phyloP scores from a whole-genome alignment of 495 filamentous ascomycete genomes.

The Clohesyomyces aquaticus region DNA sequence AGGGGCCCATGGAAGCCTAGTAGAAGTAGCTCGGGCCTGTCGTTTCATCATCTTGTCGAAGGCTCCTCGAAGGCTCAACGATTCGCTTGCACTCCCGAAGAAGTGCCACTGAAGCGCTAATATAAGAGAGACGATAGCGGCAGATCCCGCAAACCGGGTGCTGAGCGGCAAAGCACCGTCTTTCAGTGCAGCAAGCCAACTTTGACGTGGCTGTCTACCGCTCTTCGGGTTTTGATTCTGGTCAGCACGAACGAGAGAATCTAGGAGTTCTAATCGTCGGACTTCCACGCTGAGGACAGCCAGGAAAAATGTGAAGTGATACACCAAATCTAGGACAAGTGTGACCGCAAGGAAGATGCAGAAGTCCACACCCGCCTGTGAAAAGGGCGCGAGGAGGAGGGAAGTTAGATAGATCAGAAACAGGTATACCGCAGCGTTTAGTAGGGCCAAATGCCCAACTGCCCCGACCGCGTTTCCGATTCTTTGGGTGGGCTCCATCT shows the following conservation, averaged over 20 bases:
- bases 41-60: slow-evolving; percentile 24
- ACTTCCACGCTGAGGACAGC: slow-evolving; percentile 76
- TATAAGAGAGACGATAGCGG: slow-evolving; percentile 64
- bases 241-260: slow-evolving; percentile 52
- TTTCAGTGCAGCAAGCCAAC: slow-evolving; percentile 56
- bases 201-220: slow-evolving; percentile 46
- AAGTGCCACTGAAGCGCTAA: slow-evolving; percentile 69
- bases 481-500: slow-evolving; percentile 60
- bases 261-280: slow-evolving; percentile 66
- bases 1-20: slow-evolving; percentile 16
- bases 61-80: slow-evolving; percentile 48
- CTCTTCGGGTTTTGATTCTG: slow-evolving; percentile 28
- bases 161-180: slow-evolving; percentile 58
- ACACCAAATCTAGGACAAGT: slow-evolving; percentile 69
- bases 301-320: slow-evolving; percentile 72
- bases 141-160: slow-evolving; percentile 63
- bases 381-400: slow-evolving; percentile 59
- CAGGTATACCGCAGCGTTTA: slow-evolving; percentile 63
- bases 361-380: slow-evolving; percentile 66
- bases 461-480: slow-evolving; percentile 70
- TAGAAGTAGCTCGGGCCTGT: background rate
- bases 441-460: slow-evolving; percentile 66
- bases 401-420: slow-evolving; percentile 61
- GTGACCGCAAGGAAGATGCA: slow-evolving; percentile 72
- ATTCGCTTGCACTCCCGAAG: slow-evolving; percentile 58